Conservation (phyloP, 192 early-diverging fungal species). For the Borealophlyctis nickersoniae region DNA sequence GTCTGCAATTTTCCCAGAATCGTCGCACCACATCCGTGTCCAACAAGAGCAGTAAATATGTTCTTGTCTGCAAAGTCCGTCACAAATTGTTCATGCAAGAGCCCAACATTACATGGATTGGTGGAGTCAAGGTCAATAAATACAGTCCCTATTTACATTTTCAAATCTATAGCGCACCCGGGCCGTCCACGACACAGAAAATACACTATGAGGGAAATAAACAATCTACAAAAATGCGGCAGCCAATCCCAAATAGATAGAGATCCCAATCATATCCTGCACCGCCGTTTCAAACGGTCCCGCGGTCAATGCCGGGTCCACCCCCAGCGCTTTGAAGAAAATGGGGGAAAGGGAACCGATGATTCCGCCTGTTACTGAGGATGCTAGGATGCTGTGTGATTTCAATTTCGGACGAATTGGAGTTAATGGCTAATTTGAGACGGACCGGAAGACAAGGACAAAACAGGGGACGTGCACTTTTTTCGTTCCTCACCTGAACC, state of each 20-base stretch:
- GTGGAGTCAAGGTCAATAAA: too few relatives aligned
- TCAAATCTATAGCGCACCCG: neutral
- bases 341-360: conserved; percentile 32
- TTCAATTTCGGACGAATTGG: too few relatives aligned
- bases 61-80: too few relatives aligned
- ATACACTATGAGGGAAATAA: neutral
- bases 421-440: too few relatives aligned
- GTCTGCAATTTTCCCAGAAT: too few relatives aligned
- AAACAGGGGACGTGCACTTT: neutral
- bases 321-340: conserved; percentile 30
- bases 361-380: conserved; percentile 23
- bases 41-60: too few relatives aligned
- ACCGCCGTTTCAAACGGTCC: conserved; percentile 48
- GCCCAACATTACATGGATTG: too few relatives aligned
- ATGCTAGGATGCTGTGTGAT: conserved; percentile 16
- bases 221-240: neutral
- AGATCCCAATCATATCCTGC: conserved; percentile 38
- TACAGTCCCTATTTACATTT: too few relatives aligned
- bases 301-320: conserved; percentile 45
- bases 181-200: neutral
- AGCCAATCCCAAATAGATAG: conserved; percentile 28
- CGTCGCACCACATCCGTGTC: too few relatives aligned
- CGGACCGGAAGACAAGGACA: too few relatives aligned
- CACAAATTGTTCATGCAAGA: too few relatives aligned
- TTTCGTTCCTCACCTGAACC: conserved; percentile 13